Evolutionary conservation across 2,329 filamentous ascomycete genomes (phyloP).

Genomic region (Colletotrichum sp.): DNA sequence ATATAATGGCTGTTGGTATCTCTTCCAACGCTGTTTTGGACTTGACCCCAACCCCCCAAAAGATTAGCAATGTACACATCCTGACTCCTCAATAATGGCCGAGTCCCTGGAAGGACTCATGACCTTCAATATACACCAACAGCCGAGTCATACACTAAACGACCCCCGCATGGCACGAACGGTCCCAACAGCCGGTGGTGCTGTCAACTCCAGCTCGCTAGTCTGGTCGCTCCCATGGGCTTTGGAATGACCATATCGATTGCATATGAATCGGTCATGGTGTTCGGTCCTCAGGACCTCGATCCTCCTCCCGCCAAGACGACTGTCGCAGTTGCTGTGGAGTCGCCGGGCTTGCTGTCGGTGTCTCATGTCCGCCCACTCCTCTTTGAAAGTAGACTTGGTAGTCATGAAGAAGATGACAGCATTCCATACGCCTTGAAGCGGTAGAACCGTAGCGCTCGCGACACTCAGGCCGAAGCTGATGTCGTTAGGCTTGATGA

Average conservation of each 20-base stretch:
- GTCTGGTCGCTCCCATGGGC: conserved; percentile 16
- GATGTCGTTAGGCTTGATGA: conserved; percentile 57
- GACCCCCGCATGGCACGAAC: conserved; percentile 10
- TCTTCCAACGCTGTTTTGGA: neutral
- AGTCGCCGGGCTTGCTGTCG: neutral
- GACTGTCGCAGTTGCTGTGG: neutral
- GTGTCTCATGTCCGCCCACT: conserved; percentile 21
- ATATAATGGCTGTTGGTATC: neutral
- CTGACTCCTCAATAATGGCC: neutral
- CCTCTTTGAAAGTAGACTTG: conserved; percentile 45
- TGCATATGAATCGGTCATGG: neutral
- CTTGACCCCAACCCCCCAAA: neutral
- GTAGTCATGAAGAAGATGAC: conserved; percentile 77
- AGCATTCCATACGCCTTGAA: conserved; percentile 83
- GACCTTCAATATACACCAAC: neutral
- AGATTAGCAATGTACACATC: neutral
- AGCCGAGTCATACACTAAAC: conserved; percentile 5
- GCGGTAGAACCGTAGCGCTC: conserved; percentile 73
- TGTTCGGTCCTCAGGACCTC: neutral
- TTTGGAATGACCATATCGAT: conserved; percentile 8
- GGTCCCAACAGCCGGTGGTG: neutral
- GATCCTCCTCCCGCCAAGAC: neutral
- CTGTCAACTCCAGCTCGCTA: conserved; percentile 16
- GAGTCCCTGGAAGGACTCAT: neutral
- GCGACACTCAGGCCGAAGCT: conserved; percentile 72